Percentiles rank a stretch among this genome's conserved stretches.
Conservation (phyloP, 2,329 filamentous ascomycete species). For the Fusarium nygamai region DNA sequence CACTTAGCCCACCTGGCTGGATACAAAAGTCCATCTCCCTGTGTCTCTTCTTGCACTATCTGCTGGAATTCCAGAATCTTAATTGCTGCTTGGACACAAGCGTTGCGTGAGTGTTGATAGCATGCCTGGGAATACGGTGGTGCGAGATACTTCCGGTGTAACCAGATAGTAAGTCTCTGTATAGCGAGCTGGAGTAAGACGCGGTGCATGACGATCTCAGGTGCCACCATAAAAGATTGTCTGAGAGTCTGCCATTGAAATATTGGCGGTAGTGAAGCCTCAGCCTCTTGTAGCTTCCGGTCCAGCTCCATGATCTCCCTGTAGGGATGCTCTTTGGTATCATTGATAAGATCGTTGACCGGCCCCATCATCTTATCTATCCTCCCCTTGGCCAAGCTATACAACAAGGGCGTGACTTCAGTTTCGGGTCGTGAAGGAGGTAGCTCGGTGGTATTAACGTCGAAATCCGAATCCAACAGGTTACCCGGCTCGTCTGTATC, state of each 20-base stretch:
- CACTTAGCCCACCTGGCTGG: accelerated
- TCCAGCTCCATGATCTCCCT: accelerated
- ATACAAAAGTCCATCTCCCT: neutral
- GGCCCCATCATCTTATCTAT: neutral
- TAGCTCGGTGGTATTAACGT: constrained; percentile 5
- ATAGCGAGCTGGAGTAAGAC: neutral
- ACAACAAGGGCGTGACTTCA: constrained; percentile 19
- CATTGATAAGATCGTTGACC: neutral
- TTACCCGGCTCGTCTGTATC: constrained; percentile 19
- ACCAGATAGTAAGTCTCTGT: neutral
- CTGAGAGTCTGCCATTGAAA: neutral
- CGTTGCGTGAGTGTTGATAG: neutral
- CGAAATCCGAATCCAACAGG: constrained; percentile 20
- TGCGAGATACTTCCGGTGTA: neutral
- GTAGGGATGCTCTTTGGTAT: neutral
- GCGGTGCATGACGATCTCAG: neutral
- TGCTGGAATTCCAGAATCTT: neutral
- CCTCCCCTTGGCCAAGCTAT: neutral
- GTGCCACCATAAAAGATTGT: neutral
- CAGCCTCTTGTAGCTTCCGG: neutral
- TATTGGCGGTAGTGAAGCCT: neutral
- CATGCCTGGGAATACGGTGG: neutral
- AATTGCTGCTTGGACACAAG: neutral
- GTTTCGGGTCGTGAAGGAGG: constrained; percentile 21
- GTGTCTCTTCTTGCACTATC: neutral